Conservation (phyloP, 345 rosid genomes). For the Sisymbrium irio region DNA sequence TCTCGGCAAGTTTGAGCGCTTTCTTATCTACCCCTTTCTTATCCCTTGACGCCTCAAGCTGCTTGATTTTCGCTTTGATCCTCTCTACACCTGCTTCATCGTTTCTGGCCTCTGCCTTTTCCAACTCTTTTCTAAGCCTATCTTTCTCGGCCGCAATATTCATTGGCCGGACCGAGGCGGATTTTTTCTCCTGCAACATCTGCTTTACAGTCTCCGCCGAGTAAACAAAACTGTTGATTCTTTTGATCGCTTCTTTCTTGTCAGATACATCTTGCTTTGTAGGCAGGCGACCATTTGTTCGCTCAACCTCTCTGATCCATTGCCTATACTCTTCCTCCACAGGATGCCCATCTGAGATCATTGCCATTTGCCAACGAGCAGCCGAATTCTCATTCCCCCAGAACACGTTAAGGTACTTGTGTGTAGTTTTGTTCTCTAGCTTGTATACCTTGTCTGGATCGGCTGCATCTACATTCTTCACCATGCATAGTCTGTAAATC, state of each 20-base stretch:
- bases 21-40: conserved; percentile 62
- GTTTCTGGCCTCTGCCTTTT: conserved; percentile 63
- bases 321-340: conserved; percentile 85
- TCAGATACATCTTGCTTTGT: conserved; percentile 76
- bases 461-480: conserved; percentile 86
- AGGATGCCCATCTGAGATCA: conserved; percentile 92
- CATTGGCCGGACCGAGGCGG: conserved; percentile 77
- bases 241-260: conserved; percentile 78
- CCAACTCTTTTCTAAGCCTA: conserved; percentile 81
- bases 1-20: conserved; percentile 86
- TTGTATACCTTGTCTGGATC: conserved; percentile 78
- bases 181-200: conserved; percentile 97
- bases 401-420: conserved; percentile 76
- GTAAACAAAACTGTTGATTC: conserved; percentile 71
- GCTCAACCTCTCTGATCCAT: conserved; percentile 87
- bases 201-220: conserved; percentile 94
- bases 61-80: conserved; percentile 65
- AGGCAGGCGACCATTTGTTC: conserved; percentile 78
- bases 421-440: conserved; percentile 77
- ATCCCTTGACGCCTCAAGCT: conserved; percentile 77
- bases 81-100: conserved; percentile 77
- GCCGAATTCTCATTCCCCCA: conserved; percentile 96
- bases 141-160: conserved; percentile 98
- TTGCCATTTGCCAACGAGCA: conserved; percentile 99
- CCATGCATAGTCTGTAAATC: conserved; percentile 84